phyloP scores from a whole-genome alignment of 148 eudicot species.

The Linanthus parryae region DNA sequence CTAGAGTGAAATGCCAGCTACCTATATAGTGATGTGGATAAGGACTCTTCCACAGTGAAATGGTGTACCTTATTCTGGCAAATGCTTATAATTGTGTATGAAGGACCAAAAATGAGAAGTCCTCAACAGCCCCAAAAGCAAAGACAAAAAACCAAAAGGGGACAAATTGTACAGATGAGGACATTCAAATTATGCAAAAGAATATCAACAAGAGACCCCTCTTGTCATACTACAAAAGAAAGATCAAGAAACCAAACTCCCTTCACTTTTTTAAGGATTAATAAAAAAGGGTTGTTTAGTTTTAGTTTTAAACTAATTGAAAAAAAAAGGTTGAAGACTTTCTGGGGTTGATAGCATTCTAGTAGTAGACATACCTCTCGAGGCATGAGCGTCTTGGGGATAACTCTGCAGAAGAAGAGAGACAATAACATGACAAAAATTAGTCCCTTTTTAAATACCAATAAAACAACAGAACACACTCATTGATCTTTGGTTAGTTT shows the following conservation, averaged over 20 bases:
- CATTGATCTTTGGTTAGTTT: conserved; percentile 27
- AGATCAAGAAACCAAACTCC: no score
- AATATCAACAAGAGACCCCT: not conserved
- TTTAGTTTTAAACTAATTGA: conserved; percentile 12
- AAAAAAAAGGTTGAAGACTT: conserved; percentile 39
- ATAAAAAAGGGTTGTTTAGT: conserved; percentile 40
- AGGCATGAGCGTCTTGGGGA: conserved; percentile 99
- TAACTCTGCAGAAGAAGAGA: conserved; percentile 86
- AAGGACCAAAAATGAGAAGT: not conserved
- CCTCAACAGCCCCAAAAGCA: not conserved
- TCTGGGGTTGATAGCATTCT: conserved; percentile 19
- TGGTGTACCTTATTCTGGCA: not conserved
- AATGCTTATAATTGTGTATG: not conserved
- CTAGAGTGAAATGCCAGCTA: conserved; percentile 6
- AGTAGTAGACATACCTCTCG: conserved; percentile 88
- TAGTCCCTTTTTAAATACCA: conserved; percentile 22
- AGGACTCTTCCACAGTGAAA: not conserved
- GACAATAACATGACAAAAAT: conserved; percentile 82
- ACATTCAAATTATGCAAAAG: no score
- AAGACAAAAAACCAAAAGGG: not conserved
- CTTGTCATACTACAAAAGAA: not conserved
- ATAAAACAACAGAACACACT: conserved; percentile 20
- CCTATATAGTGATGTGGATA: not conserved
- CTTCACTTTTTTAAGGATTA: no score
- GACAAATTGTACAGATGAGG: not conserved